phyloP scores from a whole-genome alignment of 768 basidiomycete species.

The Exsudoporus frostii region DNA sequence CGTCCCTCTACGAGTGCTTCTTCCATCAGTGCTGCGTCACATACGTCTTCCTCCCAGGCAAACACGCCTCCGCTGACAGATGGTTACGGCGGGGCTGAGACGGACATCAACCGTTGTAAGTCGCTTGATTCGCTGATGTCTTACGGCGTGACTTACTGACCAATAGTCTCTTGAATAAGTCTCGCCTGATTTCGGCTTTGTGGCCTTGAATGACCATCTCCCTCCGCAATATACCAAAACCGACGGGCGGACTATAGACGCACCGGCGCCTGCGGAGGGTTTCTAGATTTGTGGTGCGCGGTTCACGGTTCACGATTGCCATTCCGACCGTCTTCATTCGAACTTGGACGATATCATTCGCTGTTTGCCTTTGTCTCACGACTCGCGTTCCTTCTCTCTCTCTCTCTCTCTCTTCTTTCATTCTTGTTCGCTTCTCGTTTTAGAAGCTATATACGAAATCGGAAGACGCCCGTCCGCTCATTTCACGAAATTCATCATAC shows the following conservation, averaged over 20 bases:
- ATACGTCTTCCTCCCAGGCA: constrained; percentile 76
- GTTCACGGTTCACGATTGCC: constrained; percentile 25
- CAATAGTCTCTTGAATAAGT: constrained; percentile 45
- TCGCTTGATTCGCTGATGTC: constrained; percentile 30
- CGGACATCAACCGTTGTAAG: constrained; percentile 84
- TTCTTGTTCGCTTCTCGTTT: constrained; percentile 30
- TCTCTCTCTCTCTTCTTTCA: not conserved
- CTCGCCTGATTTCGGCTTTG: constrained; percentile 85
- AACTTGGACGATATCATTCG: constrained; percentile 31
- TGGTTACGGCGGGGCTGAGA: constrained; percentile 59
- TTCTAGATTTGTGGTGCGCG: constrained; percentile 30
- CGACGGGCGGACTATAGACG: constrained; percentile 48
- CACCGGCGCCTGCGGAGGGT: constrained; percentile 21
- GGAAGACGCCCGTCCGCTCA: constrained; percentile 34
- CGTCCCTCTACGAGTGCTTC: constrained; percentile 73
- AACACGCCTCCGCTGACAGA: constrained; percentile 73
- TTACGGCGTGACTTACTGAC: constrained; percentile 48
- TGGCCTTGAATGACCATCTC: constrained; percentile 76
- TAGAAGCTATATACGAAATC: constrained; percentile 34
- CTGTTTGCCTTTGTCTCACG: constrained; percentile 31
- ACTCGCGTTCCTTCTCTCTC: constrained; percentile 32
- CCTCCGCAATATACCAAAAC: constrained; percentile 60
- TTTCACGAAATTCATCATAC: constrained; percentile 35
- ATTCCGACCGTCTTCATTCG: constrained; percentile 32
- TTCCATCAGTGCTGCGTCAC: constrained; percentile 71